Base-by-base conservation (phyloP, 2,329 filamentous ascomycete species). In the Exophiala sp. region DNA sequence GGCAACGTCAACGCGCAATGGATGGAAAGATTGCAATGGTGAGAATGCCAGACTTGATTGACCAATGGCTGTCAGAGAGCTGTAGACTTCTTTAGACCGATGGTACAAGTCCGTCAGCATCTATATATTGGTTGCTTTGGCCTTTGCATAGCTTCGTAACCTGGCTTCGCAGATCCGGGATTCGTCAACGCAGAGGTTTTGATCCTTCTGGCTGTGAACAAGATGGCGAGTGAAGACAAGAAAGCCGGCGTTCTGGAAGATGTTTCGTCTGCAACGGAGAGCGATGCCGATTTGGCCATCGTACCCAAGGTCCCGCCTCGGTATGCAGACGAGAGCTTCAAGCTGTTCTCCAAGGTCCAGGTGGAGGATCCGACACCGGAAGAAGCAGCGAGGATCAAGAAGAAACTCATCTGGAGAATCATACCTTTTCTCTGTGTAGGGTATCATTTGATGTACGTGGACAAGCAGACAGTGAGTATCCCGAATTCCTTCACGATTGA, bases 281-380 rank as follows among this genome's bases (percentile, higher is more conserved):
- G 30, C 8, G 13, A 34, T 6, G 30, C 30, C 10, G 30, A 34
- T n/a, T 13, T 34, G 11, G 7, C 14, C 8, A 34, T 6, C 30
- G 30, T n/a, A 13, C 66, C 58, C 8, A 69, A 66, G 45, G 57
- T 71, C 1, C 62, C 67, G 0, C 66, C 66, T 34, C 65, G 62
- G 16, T 69, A 65, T 44, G 69, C 68, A 1, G 68, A 71, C 42
- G 69, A 71, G 53, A 71, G 69, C 46, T 71, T 69, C 54, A 71
- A 68, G 48, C 63, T 71, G 6, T 69, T 70, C 38, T 65, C 63
- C 2, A 64, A 66, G 32, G 60, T 70, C 27, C 61, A 68, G 16
- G 68, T 69, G 13, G 55, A 65, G 4, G 66, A 68, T 3, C 67
- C 69, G 5, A 69, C 63, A 0, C 57, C 61, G 1, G 64, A 67